A percentile compares a stretch with the other conserved stretches of the same genome.
Evolutionary conservation across 1,284 basidiomycete species (phyloP).

Genomic region (Gymnopus androsaceus): DNA sequence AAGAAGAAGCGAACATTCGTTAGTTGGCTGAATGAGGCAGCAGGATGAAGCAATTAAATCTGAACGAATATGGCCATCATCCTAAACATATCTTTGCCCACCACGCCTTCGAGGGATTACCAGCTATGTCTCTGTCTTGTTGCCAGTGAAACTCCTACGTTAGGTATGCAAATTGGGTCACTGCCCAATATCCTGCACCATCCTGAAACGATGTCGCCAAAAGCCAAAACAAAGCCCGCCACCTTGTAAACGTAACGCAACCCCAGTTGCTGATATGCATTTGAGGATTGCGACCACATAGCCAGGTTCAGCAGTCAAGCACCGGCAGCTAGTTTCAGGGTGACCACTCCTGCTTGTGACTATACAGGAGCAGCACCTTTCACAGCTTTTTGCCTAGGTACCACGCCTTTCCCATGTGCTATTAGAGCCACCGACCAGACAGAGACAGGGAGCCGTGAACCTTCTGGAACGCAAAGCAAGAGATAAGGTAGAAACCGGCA

Average conservation of each 20-base stretch:
- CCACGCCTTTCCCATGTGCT: neutral
- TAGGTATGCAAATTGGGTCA: neutral
- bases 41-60: constrained; percentile 45
- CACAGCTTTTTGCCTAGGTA: too few species aligned
- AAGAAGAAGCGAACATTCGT: constrained; percentile 43
- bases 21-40: constrained; percentile 58
- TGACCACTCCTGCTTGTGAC: neutral
- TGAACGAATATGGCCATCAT: constrained; percentile 27
- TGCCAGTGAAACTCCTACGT: neutral
- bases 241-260: too few species aligned
- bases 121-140: constrained; percentile 43
- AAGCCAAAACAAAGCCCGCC: too few species aligned
- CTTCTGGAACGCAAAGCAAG: constrained; percentile 32
- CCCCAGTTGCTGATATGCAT: too few species aligned
- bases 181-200: neutral
- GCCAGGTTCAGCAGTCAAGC: constrained; percentile 29
- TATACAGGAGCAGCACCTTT: neutral
- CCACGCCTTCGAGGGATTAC: constrained; percentile 4
- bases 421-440: neutral
- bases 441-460: constrained; percentile 21
- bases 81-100: neutral
- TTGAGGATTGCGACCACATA: constrained; percentile 1
- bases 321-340: neutral
- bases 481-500: constrained; percentile 7
- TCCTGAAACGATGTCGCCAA: too few species aligned